phyloP scores from a whole-genome alignment of 1,139 yeast genomes.

The Kurtzmaniella quercitrusa region DNA sequence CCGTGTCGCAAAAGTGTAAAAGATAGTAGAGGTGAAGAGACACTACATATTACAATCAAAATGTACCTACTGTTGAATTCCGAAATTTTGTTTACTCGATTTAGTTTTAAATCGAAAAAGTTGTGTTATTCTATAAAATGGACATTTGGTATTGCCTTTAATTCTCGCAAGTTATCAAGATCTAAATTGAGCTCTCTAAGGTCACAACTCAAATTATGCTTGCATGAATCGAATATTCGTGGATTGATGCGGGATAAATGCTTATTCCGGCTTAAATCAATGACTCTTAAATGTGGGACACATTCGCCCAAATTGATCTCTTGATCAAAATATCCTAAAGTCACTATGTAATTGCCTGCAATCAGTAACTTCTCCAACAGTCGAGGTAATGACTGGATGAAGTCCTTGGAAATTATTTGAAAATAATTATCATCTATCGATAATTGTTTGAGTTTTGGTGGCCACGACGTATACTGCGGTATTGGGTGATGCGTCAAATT shows the following conservation, averaged over 20 bases:
- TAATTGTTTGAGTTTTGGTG: conserved; percentile 22
- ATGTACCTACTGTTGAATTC: no score
- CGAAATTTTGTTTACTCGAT: no score
- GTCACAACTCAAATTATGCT: not conserved
- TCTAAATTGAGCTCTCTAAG: conserved; percentile 3
- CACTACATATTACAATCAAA: not conserved
- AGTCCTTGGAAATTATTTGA: conserved; percentile 16
- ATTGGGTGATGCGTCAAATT: conserved; percentile 1
- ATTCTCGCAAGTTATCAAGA: not conserved
- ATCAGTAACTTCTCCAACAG: conserved; percentile 21
- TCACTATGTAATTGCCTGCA: conserved; percentile 14
- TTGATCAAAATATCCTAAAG: conserved; percentile 11
- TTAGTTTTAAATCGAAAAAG: no score
- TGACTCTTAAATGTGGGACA: conserved; percentile 16
- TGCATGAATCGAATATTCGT: conserved; percentile 3
- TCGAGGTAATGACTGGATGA: conserved; percentile 26
- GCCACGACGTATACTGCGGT: conserved; percentile 22
- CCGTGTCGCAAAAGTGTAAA: not conserved
- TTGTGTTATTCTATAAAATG: not conserved
- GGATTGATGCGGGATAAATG: conserved; percentile 14
- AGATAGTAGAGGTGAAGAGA: not conserved
- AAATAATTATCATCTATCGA: conserved; percentile 26
- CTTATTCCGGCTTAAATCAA: conserved; percentile 16
- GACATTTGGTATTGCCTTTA: not conserved
- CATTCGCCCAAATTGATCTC: conserved; percentile 8